A percentile compares a stretch with the other conserved stretches of the same genome.
Evolutionary conservation across 306 rosid genomes (phyloP).

Genomic region (Amphicarpaea edgeworthii): DNA sequence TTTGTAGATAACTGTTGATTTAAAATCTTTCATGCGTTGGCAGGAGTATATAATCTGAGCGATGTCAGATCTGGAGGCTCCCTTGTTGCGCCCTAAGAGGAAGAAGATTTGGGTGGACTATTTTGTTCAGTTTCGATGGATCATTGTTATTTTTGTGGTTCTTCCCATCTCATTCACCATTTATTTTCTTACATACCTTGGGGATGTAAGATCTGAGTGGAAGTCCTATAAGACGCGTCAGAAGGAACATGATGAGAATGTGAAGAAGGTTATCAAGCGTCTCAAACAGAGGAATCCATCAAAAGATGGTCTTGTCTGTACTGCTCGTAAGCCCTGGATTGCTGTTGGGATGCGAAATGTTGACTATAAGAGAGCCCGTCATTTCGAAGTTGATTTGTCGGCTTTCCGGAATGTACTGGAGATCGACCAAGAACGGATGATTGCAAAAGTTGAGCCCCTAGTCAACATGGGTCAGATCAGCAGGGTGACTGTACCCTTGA

Average conservation of each 20-base stretch:
- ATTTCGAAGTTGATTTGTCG: constrained; percentile 91
- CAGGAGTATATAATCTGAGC: neutral
- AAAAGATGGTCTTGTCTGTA: constrained; percentile 95
- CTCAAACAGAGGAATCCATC: constrained; percentile 87
- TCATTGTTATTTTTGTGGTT: constrained; percentile 86
- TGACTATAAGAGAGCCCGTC: constrained; percentile 97
- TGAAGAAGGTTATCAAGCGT: constrained; percentile 80
- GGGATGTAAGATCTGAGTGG: constrained; percentile 87
- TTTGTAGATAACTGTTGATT: neutral
- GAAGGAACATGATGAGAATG: constrained; percentile 91
- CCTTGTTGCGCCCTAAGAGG: constrained; percentile 89
- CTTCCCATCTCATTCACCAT: constrained; percentile 89
- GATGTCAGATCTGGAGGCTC: constrained; percentile 91
- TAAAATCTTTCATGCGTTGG: constrained; percentile 9
- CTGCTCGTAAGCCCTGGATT: constrained; percentile 96
- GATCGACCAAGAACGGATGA: constrained; percentile 74
- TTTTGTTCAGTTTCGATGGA: constrained; percentile 87
- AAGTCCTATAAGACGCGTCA: constrained; percentile 89
- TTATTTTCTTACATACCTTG: constrained; percentile 87
- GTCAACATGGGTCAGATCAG: constrained; percentile 98
- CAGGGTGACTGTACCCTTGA: constrained; percentile 88
- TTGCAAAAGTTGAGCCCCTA: constrained; percentile 92
- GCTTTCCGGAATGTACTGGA: constrained; percentile 84
- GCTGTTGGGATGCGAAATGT: constrained; percentile 99
- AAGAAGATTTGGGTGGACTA: constrained; percentile 88